These are phyloP conservation scores for Coniochaeta sp. DNA, from an alignment of 2,329 filamentous ascomycete genomes.

Conservation along the genomic window DNA sequence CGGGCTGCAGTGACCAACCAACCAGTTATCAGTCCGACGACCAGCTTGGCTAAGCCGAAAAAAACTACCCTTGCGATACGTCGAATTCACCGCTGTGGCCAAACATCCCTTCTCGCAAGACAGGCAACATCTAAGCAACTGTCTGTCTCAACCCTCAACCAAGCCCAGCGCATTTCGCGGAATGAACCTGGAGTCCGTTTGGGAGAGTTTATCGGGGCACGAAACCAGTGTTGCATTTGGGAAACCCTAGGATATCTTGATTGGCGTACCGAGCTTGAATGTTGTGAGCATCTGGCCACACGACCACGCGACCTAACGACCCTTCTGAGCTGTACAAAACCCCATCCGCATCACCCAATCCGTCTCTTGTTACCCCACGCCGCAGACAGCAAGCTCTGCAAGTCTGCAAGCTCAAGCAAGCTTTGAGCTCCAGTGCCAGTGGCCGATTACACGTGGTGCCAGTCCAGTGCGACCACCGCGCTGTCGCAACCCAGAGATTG, in stretches of 20 bases:
- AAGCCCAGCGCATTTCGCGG: background rate
- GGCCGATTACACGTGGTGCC: conserved; percentile 22
- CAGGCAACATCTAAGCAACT: background rate
- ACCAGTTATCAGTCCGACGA: background rate
- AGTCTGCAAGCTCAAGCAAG: background rate
- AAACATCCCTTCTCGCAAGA: background rate
- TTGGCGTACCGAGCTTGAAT: background rate
- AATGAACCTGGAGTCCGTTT: background rate
- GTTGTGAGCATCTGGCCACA: background rate
- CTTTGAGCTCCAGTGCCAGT: conserved; percentile 6
- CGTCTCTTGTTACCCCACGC: background rate
- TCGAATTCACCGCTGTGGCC: background rate
- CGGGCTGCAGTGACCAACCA: background rate
- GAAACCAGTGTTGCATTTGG: background rate
- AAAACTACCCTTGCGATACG: background rate
- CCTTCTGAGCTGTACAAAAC: background rate
- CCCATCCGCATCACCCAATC: background rate
- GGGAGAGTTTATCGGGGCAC: background rate
- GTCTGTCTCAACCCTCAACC: background rate
- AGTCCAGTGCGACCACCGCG: conserved; percentile 12
- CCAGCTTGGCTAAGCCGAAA: background rate
- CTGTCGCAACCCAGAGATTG: conserved; percentile 6
- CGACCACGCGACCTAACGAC: background rate
- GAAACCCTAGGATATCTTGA: background rate
- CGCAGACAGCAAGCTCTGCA: too few species aligned